Evolutionary conservation across 495 filamentous ascomycete species (phyloP), one percentile per base, ranked within the genome.

Genomic region (Penicillium steckii): DNA sequence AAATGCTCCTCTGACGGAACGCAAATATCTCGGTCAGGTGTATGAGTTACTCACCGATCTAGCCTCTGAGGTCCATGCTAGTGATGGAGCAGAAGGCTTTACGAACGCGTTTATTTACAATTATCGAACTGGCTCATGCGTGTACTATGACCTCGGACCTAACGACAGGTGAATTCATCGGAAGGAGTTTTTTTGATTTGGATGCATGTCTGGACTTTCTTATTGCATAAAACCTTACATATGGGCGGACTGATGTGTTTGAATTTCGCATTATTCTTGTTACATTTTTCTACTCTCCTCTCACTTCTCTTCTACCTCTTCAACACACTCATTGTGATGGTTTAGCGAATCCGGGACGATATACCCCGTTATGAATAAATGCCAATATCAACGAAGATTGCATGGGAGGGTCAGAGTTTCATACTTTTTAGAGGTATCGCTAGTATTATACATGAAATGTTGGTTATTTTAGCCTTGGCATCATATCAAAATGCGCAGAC

Each of bases 1-100:
- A 63, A 82, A 77, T 33, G 85, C 88, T 5, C 85, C 86, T 6
- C 79, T 87, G 32, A 81, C 77, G 3, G 94, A 98, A 66, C 82
- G 90, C 45, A 84, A 87, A 60, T 97, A 97, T 61, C 74, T 96
- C n/a, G 77, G 82, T 37, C 89, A 97, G 61, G 77, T 97, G 33
- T 88, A 94, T 59, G 88, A 90, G 37, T 72, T 96, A 57, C 76
- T 98, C 17, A 64, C 66, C 8, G 80, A 79, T 40, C 72, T 85
- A 65, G 81, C 81, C 33, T 78, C 77, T 51, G 80, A 88, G 62
- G 60, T 48, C 26, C 67, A 52, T 47, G 26, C 47, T 7, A 57
- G 59, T 18, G 71, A 69, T 46, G 78, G 73, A 52, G 73, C 76
- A 24, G 74, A 80, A 50, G 71, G 73, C 43, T 78, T 70, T 19